Conservation (phyloP, 1,139 yeast genomes). For the Lodderomyces margitis region DNA sequence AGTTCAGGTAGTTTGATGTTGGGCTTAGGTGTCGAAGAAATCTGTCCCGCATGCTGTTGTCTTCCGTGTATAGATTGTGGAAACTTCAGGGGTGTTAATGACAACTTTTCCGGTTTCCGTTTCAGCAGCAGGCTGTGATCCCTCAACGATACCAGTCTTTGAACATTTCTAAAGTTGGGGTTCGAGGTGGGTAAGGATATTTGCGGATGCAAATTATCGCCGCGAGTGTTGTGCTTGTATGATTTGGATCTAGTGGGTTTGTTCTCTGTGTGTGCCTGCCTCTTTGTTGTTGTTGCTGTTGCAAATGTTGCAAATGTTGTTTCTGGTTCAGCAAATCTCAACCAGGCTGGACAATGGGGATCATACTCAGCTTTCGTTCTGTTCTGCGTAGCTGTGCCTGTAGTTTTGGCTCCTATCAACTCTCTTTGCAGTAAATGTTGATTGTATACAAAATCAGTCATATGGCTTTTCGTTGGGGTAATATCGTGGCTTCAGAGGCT, state of each 20-base stretch:
- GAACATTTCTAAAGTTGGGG: background rate
- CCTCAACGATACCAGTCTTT: background rate
- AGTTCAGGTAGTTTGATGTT: background rate
- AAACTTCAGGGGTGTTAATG: conserved; percentile 4
- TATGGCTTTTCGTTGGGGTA: no score
- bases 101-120: conserved; percentile 6
- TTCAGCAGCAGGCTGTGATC: conserved; percentile 1
- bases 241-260: background rate
- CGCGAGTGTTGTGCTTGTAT: background rate
- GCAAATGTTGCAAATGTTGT: background rate
- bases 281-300: conserved; percentile 4
- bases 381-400: background rate
- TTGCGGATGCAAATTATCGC: background rate
- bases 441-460: background rate
- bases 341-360: conserved; percentile 9
- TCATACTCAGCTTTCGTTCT: conserved; percentile 2
- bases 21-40: background rate
- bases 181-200: background rate
- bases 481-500: no score
- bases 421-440: conserved; percentile 1
- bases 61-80: background rate
- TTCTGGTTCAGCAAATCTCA: conserved; percentile 2
- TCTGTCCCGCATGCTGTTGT: background rate
- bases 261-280: background rate
- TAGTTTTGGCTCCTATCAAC: background rate